Base-by-base conservation (phyloP, 768 basidiomycete species). In the Phylloporus rhodoxanthus region DNA sequence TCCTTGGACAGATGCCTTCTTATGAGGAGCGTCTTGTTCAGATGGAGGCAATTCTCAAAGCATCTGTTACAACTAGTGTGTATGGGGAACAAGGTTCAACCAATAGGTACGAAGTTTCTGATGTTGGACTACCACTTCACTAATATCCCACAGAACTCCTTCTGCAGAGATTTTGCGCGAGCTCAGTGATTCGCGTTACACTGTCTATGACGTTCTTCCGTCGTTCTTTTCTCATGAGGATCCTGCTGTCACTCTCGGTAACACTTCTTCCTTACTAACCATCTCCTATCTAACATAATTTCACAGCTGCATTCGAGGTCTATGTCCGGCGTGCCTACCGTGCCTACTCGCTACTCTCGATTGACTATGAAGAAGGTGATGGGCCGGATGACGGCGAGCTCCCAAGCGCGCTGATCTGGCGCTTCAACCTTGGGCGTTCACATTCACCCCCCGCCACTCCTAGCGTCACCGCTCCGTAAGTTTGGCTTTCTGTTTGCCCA, bases 281-380 rank as follows among this genome's bases (percentile, higher is more conserved):
- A 11, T n/a, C 15, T 25, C 4, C 13, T 38, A 14, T 43, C 48
- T 50, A 19, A 55, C n/a, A 25, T 41, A 37, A 34, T 29, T 50
- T 38, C 7, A 8, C 54, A 91, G 94, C 95, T 68, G 87, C 95
- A 9, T 83, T 96, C 43, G 95, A 98, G 68, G 92, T 95, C 21
- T 99, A 98, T 63, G 79, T 97, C 52, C 85, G 95, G 47, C 90
- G 95, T 55, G 92, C 91, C 7, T 99, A 99, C 71, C 85, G 87
- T 54, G 95, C 91, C 4, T 99, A 99, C 71, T 85, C 82, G 19
- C 69, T 98, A 37, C 75, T 96, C 45, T 90, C 90, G 28, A 78
- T 99, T 51, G 95, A 98, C 66, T 93, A 95, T 65, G 92, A 97
- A 62, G 91, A 93, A 65, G 95, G 91, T 4, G 89, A 94, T 61